phyloP scores from a whole-genome alignment of 1,284 basidiomycete genomes.

The Peniophora sp. region DNA sequence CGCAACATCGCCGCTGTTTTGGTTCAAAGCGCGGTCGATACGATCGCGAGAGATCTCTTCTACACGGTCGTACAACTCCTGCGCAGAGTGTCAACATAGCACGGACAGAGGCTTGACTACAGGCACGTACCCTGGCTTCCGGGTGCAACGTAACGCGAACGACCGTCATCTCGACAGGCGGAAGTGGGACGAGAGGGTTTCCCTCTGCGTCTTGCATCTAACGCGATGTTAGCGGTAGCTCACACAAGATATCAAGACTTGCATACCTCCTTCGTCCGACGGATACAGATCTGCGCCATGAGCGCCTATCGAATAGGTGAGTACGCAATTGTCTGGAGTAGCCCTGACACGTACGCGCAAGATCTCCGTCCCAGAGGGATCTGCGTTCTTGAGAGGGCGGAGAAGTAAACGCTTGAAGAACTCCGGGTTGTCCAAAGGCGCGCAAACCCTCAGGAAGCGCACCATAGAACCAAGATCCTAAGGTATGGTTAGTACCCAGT shows the following conservation, averaged over 20 bases:
- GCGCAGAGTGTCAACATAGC: neutral
- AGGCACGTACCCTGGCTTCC: slow-evolving; percentile 51
- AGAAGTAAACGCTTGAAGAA: slow-evolving; percentile 73
- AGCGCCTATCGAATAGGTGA: slow-evolving; percentile 45
- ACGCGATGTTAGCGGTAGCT: slow-evolving; percentile 5
- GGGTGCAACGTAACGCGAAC: slow-evolving; percentile 63
- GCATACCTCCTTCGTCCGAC: slow-evolving; percentile 76
- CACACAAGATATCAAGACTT: neutral
- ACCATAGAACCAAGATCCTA: slow-evolving; percentile 83
- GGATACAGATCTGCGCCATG: slow-evolving; percentile 79
- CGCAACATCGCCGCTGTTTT: slow-evolving; percentile 20
- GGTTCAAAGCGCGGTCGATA: slow-evolving; percentile 49
- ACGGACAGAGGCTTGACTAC: neutral
- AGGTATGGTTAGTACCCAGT: neutral
- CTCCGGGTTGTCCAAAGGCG: slow-evolving; percentile 73
- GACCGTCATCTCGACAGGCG: slow-evolving; percentile 69
- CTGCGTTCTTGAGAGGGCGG: slow-evolving; percentile 63
- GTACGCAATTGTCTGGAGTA: neutral
- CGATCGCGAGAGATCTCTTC: slow-evolving; percentile 55
- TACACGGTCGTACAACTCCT: slow-evolving; percentile 73
- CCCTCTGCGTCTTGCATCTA: slow-evolving; percentile 80
- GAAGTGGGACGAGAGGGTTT: slow-evolving; percentile 64
- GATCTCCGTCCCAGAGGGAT: slow-evolving; percentile 58
- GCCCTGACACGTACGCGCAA: slow-evolving; percentile 43
- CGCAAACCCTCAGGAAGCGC: slow-evolving; percentile 74